phyloP scores from a whole-genome alignment of 2,329 filamentous ascomycete genomes.

The Leptographium radiaticola region DNA sequence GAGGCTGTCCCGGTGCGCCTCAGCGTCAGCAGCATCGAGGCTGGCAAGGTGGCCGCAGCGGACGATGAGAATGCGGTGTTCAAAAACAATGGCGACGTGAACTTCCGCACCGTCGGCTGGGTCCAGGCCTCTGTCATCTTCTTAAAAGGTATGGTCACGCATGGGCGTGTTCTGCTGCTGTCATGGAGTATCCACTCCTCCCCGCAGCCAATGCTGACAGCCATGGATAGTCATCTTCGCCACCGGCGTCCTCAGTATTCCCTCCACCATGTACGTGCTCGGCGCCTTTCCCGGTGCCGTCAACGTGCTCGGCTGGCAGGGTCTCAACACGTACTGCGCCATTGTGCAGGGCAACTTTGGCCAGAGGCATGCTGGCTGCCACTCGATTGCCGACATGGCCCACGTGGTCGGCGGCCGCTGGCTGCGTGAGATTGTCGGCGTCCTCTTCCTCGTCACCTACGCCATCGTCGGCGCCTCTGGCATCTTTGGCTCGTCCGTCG shows the following conservation, averaged over 20 bases:
- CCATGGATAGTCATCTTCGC: constrained; percentile 17
- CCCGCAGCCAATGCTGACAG: neutral
- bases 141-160: constrained; percentile 20
- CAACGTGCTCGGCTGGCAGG: constrained; percentile 54
- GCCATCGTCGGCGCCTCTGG: constrained; percentile 24
- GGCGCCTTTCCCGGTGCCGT: constrained; percentile 74
- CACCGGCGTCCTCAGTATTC: constrained; percentile 45
- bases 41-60: neutral
- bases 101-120: constrained; percentile 36
- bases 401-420: constrained; percentile 37
- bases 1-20: neutral
- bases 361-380: constrained; percentile 24
- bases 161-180: neutral
- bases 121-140: constrained; percentile 33
- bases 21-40: neutral
- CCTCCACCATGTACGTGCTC: constrained; percentile 61
- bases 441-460: constrained; percentile 34
- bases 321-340: constrained; percentile 26
- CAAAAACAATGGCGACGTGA: constrained; percentile 24
- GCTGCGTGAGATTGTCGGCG: constrained; percentile 38
- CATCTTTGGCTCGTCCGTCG: constrained; percentile 49
- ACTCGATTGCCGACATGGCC: constrained; percentile 41
- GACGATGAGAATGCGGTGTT: constrained; percentile 25
- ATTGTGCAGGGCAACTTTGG: constrained; percentile 27
- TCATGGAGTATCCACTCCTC: neutral